Conservation (phyloP, 2,329 filamentous ascomycete genomes). For the Emydomyces testavorans region DNA sequence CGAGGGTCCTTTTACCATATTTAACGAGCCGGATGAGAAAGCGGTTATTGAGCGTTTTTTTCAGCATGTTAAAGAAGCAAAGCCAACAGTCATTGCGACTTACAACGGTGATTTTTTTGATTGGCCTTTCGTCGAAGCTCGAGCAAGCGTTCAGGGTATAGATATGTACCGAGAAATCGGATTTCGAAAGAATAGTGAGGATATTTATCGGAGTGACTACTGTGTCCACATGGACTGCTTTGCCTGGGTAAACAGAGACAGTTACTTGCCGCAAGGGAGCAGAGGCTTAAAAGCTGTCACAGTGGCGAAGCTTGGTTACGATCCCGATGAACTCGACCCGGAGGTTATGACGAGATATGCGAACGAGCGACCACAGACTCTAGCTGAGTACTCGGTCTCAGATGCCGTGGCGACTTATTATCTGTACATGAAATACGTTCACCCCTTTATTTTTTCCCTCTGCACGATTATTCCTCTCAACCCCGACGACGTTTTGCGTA, state of each 20-base stretch:
- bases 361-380: conserved; percentile 75
- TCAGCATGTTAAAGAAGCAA: conserved; percentile 83
- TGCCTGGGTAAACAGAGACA: conserved; percentile 97
- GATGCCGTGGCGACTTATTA: conserved; percentile 99
- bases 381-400: conserved; percentile 96
- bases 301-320: conserved; percentile 93
- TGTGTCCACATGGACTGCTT: conserved; percentile 99
- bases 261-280: conserved; percentile 92
- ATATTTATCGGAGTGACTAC: conserved; percentile 92
- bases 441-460: conserved; percentile 96
- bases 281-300: conserved; percentile 95
- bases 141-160: conserved; percentile 86
- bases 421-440: conserved; percentile 99
- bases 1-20: conserved; percentile 88
- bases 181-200: conserved; percentile 87
- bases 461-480: conserved; percentile 92
- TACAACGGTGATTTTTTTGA: conserved; percentile 99
- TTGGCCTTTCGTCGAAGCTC: conserved; percentile 95
- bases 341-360: conserved; percentile 92
- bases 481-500: conserved; percentile 82
- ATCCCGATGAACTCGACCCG: conserved; percentile 93
- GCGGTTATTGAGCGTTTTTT: conserved; percentile 83
- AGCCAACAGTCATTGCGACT: conserved; percentile 94
- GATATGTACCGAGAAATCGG: conserved; percentile 99
- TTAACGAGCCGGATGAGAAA: conserved; percentile 94